A percentile compares a stretch with the other conserved stretches of the same genome.
These are phyloP conservation scores for Microcos paniculata DNA, from an alignment of 345 rosid species.

Conservation along the genomic window DNA sequence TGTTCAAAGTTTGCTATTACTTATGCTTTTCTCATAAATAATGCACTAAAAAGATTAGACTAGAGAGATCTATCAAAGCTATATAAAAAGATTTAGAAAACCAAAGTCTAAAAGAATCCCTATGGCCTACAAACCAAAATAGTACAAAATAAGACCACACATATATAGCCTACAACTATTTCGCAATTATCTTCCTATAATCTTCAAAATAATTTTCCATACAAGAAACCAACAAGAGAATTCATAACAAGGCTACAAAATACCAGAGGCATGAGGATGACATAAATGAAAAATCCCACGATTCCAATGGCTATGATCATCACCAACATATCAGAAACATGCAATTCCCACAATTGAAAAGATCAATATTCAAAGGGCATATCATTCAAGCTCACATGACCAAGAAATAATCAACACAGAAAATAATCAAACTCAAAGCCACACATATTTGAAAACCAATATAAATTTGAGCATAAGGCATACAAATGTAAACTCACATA, in stretches of 20 bases:
- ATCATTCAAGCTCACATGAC: constrained; percentile 39
- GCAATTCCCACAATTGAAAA: neutral
- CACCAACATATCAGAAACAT: neutral
- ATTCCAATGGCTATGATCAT: neutral
- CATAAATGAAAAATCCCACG: neutral
- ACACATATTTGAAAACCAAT: neutral
- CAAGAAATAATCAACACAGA: constrained; percentile 32
- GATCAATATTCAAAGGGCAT: too few relatives aligned
- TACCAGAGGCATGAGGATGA: neutral
- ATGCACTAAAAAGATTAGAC: too few relatives aligned
- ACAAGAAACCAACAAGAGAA: neutral
- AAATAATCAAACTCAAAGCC: constrained; percentile 45
- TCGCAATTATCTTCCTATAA: neutral
- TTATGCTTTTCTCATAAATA: too few relatives aligned
- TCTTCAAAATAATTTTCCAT: neutral
- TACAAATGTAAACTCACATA: constrained; percentile 39
- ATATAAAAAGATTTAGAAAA: too few relatives aligned
- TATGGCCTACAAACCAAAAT: neutral
- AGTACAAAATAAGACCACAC: neutral
- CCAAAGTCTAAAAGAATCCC: too few relatives aligned
- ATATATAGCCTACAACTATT: neutral
- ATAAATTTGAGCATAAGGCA: neutral
- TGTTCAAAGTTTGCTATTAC: neutral
- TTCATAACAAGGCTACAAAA: neutral
- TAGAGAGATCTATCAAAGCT: too few relatives aligned